Evolutionary conservation across 2,329 filamentous ascomycete genomes (phyloP).

Genomic region (Teratosphaeriaceae sp.): DNA sequence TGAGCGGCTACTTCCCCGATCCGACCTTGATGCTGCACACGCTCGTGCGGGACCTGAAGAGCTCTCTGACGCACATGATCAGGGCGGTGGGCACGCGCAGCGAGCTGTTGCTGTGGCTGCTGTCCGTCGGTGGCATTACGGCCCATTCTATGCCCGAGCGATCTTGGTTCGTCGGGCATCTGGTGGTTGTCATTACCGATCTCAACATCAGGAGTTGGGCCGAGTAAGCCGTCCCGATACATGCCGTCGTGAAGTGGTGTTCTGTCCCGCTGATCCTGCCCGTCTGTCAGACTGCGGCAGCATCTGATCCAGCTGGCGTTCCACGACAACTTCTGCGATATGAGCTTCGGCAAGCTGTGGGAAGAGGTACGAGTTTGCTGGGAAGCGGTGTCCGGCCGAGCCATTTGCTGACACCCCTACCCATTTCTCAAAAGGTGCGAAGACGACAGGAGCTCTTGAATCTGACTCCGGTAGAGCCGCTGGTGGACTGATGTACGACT

Average conservation of each 20-base stretch:
- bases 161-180: conserved; percentile 11
- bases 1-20: conserved; percentile 9
- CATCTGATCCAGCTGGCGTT: conserved; percentile 7
- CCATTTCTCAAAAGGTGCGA: too few relatives aligned
- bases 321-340: conserved; percentile 13
- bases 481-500: not conserved
- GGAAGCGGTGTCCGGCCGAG: too few relatives aligned
- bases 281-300: too few relatives aligned
- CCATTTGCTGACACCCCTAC: too few relatives aligned
- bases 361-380: too few relatives aligned
- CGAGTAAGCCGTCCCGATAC: too few relatives aligned
- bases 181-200: conserved; percentile 10
- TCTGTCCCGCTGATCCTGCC: too few relatives aligned
- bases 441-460: not conserved
- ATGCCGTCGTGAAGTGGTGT: too few relatives aligned
- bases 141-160: conserved; percentile 11
- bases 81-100: conserved; percentile 1
- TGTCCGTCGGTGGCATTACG: conserved; percentile 10
- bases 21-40: conserved; percentile 9
- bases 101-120: conserved; percentile 11
- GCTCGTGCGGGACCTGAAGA: conserved; percentile 9
- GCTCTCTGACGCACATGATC: conserved; percentile 6
- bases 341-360: conserved; percentile 8
- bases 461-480: not conserved
- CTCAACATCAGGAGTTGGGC: conserved; percentile 4